Percentiles rank a stretch among this genome's conserved stretches.
Conservation (phyloP, 164 flowering plant species). For the Vitis cinerea region DNA sequence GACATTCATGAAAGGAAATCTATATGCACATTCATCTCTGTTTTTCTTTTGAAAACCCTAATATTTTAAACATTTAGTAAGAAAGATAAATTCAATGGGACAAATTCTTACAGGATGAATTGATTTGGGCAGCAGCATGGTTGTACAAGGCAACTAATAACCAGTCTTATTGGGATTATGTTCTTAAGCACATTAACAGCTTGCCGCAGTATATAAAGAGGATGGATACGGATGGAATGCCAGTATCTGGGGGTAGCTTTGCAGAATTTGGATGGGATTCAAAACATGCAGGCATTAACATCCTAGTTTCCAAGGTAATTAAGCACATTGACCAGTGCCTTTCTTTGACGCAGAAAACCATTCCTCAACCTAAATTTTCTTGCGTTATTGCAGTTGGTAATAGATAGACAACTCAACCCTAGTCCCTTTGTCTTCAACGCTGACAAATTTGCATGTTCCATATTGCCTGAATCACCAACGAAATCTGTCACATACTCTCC, state of each 20-base stretch:
- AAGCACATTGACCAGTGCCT: background rate
- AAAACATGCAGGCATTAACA: conserved; percentile 45
- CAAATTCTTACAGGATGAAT: conserved; percentile 39
- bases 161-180: conserved; percentile 30
- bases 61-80: background rate
- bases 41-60: background rate
- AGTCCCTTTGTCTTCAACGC: conserved; percentile 29
- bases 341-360: background rate
- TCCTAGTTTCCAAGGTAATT: conserved; percentile 41
- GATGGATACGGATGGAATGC: background rate
- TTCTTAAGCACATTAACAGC: conserved; percentile 19
- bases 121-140: conserved; percentile 65
- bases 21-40: background rate
- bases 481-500: conserved; percentile 33
- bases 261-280: conserved; percentile 62
- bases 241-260: conserved; percentile 15
- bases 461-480: conserved; percentile 49
- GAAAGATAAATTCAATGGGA: too few species aligned
- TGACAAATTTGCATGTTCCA: conserved; percentile 40
- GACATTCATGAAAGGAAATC: too few species aligned
- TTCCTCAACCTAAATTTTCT: too few species aligned
- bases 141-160: conserved; percentile 34
- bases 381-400: conserved; percentile 10
- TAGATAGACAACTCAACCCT: background rate
- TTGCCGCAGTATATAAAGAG: background rate